phyloP scores from a whole-genome alignment of 73 alveolate species.

The Paramecium octaurelia region DNA sequence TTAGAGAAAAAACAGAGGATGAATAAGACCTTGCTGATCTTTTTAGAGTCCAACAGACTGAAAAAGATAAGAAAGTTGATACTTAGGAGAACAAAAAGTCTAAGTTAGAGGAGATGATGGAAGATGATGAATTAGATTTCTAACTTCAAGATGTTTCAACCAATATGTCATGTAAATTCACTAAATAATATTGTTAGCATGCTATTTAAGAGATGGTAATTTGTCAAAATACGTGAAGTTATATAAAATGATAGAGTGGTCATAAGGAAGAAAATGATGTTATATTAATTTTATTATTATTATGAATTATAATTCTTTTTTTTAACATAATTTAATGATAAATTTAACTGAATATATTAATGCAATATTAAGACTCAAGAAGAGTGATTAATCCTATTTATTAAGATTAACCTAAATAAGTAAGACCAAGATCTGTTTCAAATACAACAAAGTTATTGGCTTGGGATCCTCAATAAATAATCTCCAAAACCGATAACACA shows the following conservation, averaged over 20 bases:
- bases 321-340: neutral
- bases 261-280: neutral
- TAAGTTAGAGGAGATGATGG: neutral
- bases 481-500: neutral
- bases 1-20: neutral
- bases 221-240: neutral
- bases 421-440: neutral
- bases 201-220: neutral
- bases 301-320: neutral
- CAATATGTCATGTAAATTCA: neutral
- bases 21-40: slow-evolving; percentile 7
- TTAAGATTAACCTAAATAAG: neutral
- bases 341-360: slow-evolving; percentile 32
- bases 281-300: neutral
- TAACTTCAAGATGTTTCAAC: neutral
- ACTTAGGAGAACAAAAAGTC: neutral
- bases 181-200: neutral
- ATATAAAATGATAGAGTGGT: slow-evolving; percentile 8
- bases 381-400: slow-evolving; percentile 29
- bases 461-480: neutral
- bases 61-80: neutral
- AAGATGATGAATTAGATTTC: neutral
- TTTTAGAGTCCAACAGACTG: neutral
- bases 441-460: neutral
- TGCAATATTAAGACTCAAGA: slow-evolving; percentile 30